Base-by-base conservation (phyloP, 31 red algal genomes). In the Odonthalia washingtoniensis region DNA sequence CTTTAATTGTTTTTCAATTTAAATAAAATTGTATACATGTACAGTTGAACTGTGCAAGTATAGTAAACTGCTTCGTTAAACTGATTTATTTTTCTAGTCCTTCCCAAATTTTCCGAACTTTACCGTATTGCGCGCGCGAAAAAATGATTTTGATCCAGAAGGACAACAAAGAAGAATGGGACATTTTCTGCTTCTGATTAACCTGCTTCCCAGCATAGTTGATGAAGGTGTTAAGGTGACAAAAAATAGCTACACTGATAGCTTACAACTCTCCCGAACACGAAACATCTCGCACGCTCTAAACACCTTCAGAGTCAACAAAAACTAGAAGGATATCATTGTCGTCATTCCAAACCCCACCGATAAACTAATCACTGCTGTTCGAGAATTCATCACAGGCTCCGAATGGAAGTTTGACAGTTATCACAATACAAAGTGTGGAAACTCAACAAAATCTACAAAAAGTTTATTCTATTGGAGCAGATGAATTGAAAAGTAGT, bases 251-350 rank as follows among this genome's bases (percentile, higher is more conserved):
- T 81, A 72, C 75, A 92, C 81, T 44, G 89, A 92, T 52, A 92
- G 84, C 32, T 40, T 92, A 35, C 83, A 92, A 40, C 49, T 92
- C 34, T 92, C 89, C 14, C 43, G 36, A 40, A 75, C 80, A 31
- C 81, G 81, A 49, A 92, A 92, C 75, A 92, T 92, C 45, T 62
- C 70, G 46, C 83, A 86, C 14, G 89, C 89, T 17, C 75, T 92
- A 18, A 57, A 78, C 28, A 57, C 42, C 38, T 92, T 92, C 28
- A 81, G 89, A 24, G 75, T 92, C 17, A n/a, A 72, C 5, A 81
- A 85, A 26, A 61, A 57, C 3, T 80, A 65, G 31, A 33, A 45
- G 14, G 73, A 85, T 61, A 73, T 92, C 12, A 41, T 92, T 42
- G 81, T 77, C 57, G 34, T 92, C 38, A 32, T 92, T 44, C 88